Evolutionary conservation across 805 yeast genomes (phyloP).

Genomic region (Kuraishia ogatae): DNA sequence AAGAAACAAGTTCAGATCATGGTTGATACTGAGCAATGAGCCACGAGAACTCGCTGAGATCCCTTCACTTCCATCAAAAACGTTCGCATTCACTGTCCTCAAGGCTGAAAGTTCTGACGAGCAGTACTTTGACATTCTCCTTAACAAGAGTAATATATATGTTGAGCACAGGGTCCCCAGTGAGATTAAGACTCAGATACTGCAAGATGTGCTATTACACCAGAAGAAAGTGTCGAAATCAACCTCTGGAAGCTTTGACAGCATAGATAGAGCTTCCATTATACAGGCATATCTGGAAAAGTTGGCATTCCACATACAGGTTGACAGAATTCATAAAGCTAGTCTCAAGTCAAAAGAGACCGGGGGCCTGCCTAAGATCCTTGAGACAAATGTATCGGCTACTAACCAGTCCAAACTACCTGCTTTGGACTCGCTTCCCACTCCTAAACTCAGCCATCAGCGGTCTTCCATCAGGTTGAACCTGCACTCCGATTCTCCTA

Average conservation of each 20-base stretch:
- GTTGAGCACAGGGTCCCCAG: slow-evolving; percentile 41
- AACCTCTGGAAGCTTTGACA: slow-evolving; percentile 17
- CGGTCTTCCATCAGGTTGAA: slow-evolving; percentile 4
- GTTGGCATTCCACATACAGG: slow-evolving; percentile 55
- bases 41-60: slow-evolving; percentile 31
- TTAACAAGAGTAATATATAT: slow-evolving; percentile 41
- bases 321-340: slow-evolving; percentile 54
- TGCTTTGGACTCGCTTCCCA: not conserved
- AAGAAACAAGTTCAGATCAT: slow-evolving; percentile 57
- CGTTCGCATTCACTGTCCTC: slow-evolving; percentile 29
- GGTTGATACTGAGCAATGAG: slow-evolving; percentile 41
- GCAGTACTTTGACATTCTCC: slow-evolving; percentile 34
- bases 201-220: slow-evolving; percentile 21
- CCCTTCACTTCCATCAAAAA: slow-evolving; percentile 16
- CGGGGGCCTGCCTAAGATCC: not conserved
- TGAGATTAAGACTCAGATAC: slow-evolving; percentile 29
- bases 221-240: slow-evolving; percentile 7
- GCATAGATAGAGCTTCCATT: slow-evolving; percentile 33
- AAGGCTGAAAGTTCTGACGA: slow-evolving; percentile 32
- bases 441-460: slow-evolving; percentile 4
- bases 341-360: slow-evolving; percentile 17
- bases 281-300: slow-evolving; percentile 38
- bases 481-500: not conserved
- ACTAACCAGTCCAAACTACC: not conserved
- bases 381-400: not conserved